Conservation (phyloP, 257 asterid genomes). For the Nicotiana undulata region DNA sequence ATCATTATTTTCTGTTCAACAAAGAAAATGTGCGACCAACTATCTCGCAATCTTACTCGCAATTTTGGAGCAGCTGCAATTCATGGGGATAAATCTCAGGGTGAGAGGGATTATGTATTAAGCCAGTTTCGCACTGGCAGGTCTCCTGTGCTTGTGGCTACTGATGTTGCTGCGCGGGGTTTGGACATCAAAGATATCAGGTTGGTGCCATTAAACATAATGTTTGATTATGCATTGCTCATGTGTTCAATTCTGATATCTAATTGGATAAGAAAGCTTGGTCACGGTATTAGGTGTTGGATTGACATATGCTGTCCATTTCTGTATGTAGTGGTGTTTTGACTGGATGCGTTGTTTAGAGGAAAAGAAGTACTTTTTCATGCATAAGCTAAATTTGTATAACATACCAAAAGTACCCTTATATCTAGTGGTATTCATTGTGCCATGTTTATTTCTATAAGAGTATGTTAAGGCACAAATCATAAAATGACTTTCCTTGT, state of each 20-base stretch:
- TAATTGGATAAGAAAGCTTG: background rate
- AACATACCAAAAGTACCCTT: background rate
- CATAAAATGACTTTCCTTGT: background rate
- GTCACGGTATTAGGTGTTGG: background rate
- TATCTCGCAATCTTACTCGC: conserved; percentile 10
- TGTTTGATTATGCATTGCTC: background rate
- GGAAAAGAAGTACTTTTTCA: background rate
- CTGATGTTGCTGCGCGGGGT: conserved; percentile 21
- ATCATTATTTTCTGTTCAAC: conserved; percentile 16
- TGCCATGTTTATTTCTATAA: background rate
- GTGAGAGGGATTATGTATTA: conserved; percentile 8
- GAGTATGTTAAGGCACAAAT: background rate
- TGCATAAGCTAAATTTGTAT: background rate
- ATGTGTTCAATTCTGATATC: background rate
- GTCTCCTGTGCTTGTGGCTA: conserved; percentile 16
- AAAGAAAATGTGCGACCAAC: conserved; percentile 15
- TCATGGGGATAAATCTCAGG: conserved; percentile 19
- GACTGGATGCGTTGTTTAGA: background rate
- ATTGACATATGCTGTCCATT: background rate
- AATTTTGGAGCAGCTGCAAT: conserved; percentile 13
- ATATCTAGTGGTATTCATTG: background rate
- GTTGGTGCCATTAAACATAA: background rate
- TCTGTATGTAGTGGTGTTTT: background rate
- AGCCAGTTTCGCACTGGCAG: conserved; percentile 9
- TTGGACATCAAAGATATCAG: conserved; percentile 18